These are phyloP conservation scores for Adansonia digitata DNA, from an alignment of 345 rosid species.

Conservation along the genomic window DNA sequence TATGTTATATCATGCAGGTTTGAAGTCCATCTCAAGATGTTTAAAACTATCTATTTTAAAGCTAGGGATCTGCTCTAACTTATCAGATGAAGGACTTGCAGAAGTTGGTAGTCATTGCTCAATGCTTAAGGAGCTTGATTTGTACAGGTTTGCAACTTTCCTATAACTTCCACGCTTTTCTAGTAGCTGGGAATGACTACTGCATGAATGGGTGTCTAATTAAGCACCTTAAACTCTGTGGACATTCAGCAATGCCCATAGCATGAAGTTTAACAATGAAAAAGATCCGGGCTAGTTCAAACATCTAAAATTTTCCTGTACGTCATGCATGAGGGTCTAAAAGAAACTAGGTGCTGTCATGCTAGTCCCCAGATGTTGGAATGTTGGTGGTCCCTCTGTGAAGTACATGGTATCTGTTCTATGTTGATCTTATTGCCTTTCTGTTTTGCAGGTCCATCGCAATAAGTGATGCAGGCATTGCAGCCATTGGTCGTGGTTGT, in stretches of 20 bases:
- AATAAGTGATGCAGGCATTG: conserved; percentile 32
- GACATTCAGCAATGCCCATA: neutral
- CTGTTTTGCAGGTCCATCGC: conserved; percentile 23
- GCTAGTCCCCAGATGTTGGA: neutral
- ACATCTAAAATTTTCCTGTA: neutral
- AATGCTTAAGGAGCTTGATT: conserved; percentile 43
- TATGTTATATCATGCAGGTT: conserved; percentile 27
- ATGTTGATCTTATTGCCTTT: neutral
- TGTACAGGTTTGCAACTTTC: conserved; percentile 34
- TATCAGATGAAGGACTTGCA: conserved; percentile 37
- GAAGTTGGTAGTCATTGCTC: conserved; percentile 31
- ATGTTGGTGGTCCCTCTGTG: neutral
- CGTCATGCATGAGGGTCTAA: neutral
- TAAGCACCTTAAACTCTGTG: neutral
- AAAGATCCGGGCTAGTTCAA: neutral
- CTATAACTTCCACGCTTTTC: neutral
- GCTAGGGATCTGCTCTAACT: conserved; percentile 40
- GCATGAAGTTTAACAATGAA: neutral
- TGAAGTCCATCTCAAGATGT: conserved; percentile 40
- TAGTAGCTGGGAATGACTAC: neutral
- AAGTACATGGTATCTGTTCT: neutral
- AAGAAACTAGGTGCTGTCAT: neutral
- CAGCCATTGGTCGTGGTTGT: conserved; percentile 29
- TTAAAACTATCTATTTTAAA: conserved; percentile 30
- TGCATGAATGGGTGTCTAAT: neutral